phyloP scores from a whole-genome alignment of 1,284 basidiomycete species.

The Schizopora paradoxa region DNA sequence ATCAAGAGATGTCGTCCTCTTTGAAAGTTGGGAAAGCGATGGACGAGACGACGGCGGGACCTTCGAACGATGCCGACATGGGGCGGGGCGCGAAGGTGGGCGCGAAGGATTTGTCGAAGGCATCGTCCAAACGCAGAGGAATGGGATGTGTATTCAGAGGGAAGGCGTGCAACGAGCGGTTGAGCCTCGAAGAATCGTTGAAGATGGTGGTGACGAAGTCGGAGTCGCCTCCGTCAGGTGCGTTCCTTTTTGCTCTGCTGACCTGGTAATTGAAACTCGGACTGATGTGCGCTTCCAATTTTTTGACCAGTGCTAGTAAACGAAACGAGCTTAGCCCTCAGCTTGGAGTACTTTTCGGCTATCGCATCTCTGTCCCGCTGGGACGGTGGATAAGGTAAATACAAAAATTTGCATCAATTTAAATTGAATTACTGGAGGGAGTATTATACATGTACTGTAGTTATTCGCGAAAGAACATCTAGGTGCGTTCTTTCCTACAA shows the following conservation, averaged over 20 bases:
- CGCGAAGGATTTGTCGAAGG: too few relatives aligned
- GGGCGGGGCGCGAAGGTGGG: too few relatives aligned
- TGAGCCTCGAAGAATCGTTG: conserved; percentile 6
- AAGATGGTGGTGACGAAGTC: conserved; percentile 12
- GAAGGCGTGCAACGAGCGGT: conserved; percentile 7
- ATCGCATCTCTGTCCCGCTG: conserved; percentile 6
- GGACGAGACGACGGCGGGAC: too few relatives aligned
- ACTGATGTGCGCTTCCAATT: neutral
- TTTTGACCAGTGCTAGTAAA: conserved; percentile 5
- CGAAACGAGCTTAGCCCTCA: conserved; percentile 12
- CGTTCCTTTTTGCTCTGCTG: neutral
- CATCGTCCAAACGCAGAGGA: too few relatives aligned
- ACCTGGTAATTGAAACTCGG: too few relatives aligned
- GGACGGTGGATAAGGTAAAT: conserved; percentile 12
- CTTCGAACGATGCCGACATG: too few relatives aligned
- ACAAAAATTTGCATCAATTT: neutral
- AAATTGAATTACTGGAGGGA: neutral
- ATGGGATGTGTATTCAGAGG: too few relatives aligned
- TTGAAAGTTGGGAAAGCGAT: too few relatives aligned
- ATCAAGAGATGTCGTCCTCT: too few relatives aligned
- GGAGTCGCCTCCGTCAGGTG: conserved; percentile 5
- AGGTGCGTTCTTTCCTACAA: conserved; percentile 2
- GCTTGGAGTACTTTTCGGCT: conserved; percentile 9
- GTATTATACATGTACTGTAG: too few relatives aligned
- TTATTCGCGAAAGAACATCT: conserved; percentile 15